These are phyloP conservation scores for Solanum arcanum DNA, from an alignment of 257 asterid species.

Conservation along the genomic window DNA sequence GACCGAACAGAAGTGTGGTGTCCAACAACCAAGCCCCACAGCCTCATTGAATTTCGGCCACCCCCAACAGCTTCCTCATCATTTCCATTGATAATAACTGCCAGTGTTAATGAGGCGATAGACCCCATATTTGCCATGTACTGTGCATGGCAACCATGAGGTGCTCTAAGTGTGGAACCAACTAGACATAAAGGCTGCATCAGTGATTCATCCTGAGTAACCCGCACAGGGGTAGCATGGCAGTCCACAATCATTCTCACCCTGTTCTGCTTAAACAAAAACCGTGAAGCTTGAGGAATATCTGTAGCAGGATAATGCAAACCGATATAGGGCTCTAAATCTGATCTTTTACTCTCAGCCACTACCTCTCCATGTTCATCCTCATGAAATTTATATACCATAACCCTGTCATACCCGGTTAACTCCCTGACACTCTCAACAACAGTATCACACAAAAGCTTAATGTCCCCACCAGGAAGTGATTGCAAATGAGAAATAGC, in stretches of 20 bases:
- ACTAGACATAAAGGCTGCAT: conserved; percentile 60
- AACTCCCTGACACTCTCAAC: conserved; percentile 64
- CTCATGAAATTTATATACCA: conserved; percentile 84
- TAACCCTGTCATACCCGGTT: conserved; percentile 73
- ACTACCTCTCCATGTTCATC: conserved; percentile 72
- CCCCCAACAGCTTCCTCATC: conserved; percentile 45
- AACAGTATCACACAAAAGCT: conserved; percentile 63
- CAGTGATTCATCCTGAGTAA: conserved; percentile 42
- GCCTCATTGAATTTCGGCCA: conserved; percentile 55
- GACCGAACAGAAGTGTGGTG: conserved; percentile 66
- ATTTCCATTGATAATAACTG: conserved; percentile 47
- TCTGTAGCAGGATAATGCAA: conserved; percentile 55
- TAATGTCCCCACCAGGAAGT: conserved; percentile 73
- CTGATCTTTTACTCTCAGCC: conserved; percentile 48
- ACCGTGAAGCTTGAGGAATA: conserved; percentile 62
- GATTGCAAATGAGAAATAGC: conserved; percentile 77
- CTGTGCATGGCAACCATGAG: conserved; percentile 58
- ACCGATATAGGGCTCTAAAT: conserved; percentile 54
- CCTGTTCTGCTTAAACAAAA: conserved; percentile 52
- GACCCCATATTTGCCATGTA: conserved; percentile 68
- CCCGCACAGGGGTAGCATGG: conserved; percentile 30
- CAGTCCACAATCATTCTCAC: conserved; percentile 62
- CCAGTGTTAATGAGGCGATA: conserved; percentile 41
- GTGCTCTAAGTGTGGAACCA: conserved; percentile 54
- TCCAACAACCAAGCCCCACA: conserved; percentile 92